These are phyloP conservation scores for Astragalus membranaceus DNA, from an alignment of 306 rosid genomes.

Conservation along the genomic window DNA sequence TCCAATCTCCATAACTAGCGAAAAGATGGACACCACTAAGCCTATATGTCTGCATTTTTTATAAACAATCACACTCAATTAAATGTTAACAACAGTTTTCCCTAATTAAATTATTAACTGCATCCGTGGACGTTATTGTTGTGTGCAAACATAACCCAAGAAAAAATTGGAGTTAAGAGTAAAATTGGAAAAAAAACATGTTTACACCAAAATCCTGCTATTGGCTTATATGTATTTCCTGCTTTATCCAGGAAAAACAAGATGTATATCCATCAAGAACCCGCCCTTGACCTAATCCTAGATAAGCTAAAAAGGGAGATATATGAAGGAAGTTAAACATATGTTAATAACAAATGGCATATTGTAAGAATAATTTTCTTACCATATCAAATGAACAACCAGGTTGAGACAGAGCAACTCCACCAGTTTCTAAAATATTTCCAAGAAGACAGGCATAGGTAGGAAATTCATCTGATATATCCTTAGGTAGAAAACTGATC, in stretches of 20 bases:
- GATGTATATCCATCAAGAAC: not conserved
- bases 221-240: not conserved
- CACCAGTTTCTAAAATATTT: slow-evolving; percentile 77
- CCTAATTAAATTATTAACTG: too few species aligned
- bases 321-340: slow-evolving; percentile 8
- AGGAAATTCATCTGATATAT: slow-evolving; percentile 68
- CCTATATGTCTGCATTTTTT: too few species aligned
- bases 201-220: too few species aligned
- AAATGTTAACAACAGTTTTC: too few species aligned
- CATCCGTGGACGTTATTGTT: too few species aligned
- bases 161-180: too few species aligned
- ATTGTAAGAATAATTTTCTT: slow-evolving; percentile 22
- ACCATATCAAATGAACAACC: slow-evolving; percentile 84
- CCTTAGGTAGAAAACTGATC: slow-evolving; percentile 60
- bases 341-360: slow-evolving; percentile 10
- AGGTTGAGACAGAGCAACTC: slow-evolving; percentile 69
- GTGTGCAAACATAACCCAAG: too few species aligned
- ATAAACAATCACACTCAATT: too few species aligned
- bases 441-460: slow-evolving; percentile 95
- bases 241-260: not conserved
- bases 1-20: not conserved
- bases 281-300: not conserved
- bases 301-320: not conserved
- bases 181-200: too few species aligned
- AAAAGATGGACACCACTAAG: too few species aligned